Evolutionary conservation across 1,284 basidiomycete species (phyloP), one percentile per base, ranked within the genome.

Genomic region (Coniferiporia sulphurascens): DNA sequence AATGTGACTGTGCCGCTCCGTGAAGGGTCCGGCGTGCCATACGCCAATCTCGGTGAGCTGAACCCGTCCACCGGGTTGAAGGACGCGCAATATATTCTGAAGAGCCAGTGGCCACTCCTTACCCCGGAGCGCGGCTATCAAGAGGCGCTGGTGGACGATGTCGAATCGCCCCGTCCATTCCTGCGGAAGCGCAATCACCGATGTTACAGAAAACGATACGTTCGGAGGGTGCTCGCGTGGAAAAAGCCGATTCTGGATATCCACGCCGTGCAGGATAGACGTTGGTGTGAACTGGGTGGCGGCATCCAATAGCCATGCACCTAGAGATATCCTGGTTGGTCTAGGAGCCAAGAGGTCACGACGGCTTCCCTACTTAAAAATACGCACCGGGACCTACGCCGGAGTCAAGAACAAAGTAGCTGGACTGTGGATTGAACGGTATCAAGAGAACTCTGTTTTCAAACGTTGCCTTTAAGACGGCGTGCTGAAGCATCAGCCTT

Each of bases 121-220:
- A 13, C 55, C 61, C 3, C 65, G 66, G 50, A 74, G 67, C 0
- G 66, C 70, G 10, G 55, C 63, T 3, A 73, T 63, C 1, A 74
- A 58, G 41, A 73, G 63, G 2, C 71, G 71, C 34, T 74, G 73
- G 22, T 72, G 60, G 8, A 72, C 60, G 38, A 74, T 62, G n/a
- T 60, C 27, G 53, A 73, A 74, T 34, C 64, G 64, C 44, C 61
- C 63, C 8, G 57, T 59, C 70, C 68, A 72, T 5, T 52, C 13
- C 3, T 19, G 17, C 4, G 52, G 58, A 13, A 60, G 52, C 12
- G 32, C 17, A 3, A 46, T 38, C 8, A 56, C 27, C 10, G 48
- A 56, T 2, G 56, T 63, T 44, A 62, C 44, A 21, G 58, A 35
- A 50, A 71, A 68, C 12, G 64, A n/a, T 27, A 66, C 55, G 59